A percentile compares a stretch with the other conserved stretches of the same genome.
phyloP scores from a whole-genome alignment of 495 filamentous ascomycete genomes.

The Cetradonia linearis region DNA sequence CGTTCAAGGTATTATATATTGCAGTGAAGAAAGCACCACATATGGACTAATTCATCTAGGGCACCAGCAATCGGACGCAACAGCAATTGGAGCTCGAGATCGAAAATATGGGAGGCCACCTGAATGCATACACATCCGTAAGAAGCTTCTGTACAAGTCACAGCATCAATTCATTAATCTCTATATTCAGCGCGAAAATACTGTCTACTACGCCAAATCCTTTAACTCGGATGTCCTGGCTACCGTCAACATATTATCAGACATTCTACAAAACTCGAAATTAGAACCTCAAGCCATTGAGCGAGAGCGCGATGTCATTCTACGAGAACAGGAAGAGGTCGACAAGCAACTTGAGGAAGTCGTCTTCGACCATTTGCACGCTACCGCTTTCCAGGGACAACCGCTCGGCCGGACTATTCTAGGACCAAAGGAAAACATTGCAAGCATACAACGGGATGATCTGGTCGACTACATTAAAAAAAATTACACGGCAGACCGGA shows the following conservation, averaged over 20 bases:
- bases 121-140: slow-evolving; percentile 99
- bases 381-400: slow-evolving; percentile 92
- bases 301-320: slow-evolving; percentile 93
- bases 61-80: slow-evolving; percentile 84
- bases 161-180: slow-evolving; percentile 8
- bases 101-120: slow-evolving; percentile 98
- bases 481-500: slow-evolving; percentile 98
- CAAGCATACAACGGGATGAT: slow-evolving; percentile 84
- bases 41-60: slow-evolving; percentile 41
- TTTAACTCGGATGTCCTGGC: slow-evolving; percentile 96
- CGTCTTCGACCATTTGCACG: slow-evolving; percentile 98
- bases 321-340: slow-evolving; percentile 97
- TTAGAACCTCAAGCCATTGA: slow-evolving; percentile 88
- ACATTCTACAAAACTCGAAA: slow-evolving; percentile 98
- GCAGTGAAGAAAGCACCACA: slow-evolving; percentile 14
- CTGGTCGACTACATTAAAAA: slow-evolving; percentile 91
- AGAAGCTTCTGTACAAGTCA: slow-evolving; percentile 29
- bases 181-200: slow-evolving; percentile 75
- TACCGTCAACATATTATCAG: slow-evolving; percentile 93
- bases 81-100: slow-evolving; percentile 98
- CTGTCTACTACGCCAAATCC: slow-evolving; percentile 98
- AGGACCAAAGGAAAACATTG: slow-evolving; percentile 95
- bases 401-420: slow-evolving; percentile 96
- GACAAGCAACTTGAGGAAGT: slow-evolving; percentile 99
- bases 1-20: slow-evolving; percentile 72